Evolutionary conservation across 164 flowering plant species (phyloP), one percentile per base, ranked within the genome.

Genomic region (Kingdonia uniflora): DNA sequence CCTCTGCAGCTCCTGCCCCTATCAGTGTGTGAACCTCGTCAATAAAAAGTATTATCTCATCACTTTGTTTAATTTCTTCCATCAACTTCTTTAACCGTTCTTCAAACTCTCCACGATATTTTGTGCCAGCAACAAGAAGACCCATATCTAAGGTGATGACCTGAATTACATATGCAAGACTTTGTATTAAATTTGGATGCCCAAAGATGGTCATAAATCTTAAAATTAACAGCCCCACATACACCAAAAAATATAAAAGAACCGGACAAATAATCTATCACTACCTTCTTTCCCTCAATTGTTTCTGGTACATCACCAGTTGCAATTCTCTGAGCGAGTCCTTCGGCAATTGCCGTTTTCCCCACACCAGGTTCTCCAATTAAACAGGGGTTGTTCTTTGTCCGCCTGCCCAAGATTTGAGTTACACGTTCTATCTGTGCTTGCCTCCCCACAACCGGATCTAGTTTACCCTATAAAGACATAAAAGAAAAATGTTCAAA

Each of bases 321-420:
- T 16, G 97, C 85, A 67, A 92, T 88, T 21, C 87, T 65, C 68
- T 88, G 97, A 39, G 99, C 99, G 61, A 88, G 95, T 20, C 99
- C 99, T 71, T 89, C 99, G 7, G 99, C 99, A 68, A 92, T 92
- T 40, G 96, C 99, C 46, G 99, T 92, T 70, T 92, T 92, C 23
- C 99, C 99, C 57, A 92, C 97, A 63, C 99, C 97, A 52, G 97
- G 99, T 59, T 92, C 99, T 57, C 99, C 99, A 63, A 92, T 84
- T 53, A 92, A 89, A 71, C 99, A 92, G 0, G 99, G 97, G 52
- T 92, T 92, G 59, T 92, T 92, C 64, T 92, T 89, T 14, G 97
- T 92, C 12, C 99, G 66, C 49, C 97, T 70, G 17, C 99, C 95
- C 73, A 92, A 68, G 37, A 92, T 92, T 70, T 92, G 99, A 20